These are phyloP conservation scores for Sclerospora graminicola DNA, from an alignment of 352 stramenopile genomes.

Conservation along the genomic window DNA sequence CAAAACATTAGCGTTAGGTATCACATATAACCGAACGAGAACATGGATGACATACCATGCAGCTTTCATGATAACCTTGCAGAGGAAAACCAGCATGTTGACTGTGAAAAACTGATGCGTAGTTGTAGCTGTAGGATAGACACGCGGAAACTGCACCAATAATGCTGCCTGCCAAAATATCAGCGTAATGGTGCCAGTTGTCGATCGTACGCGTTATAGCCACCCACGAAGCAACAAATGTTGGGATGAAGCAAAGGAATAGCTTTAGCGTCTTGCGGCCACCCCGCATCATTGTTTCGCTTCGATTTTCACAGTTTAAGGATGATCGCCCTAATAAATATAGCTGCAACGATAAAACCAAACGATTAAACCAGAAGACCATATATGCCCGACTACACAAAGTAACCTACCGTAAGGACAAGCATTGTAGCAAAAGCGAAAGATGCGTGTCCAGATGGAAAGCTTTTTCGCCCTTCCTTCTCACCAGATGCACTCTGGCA, in stretches of 20 bases:
- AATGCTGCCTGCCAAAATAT: constrained; percentile 52
- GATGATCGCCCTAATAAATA: constrained; percentile 68
- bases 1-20: constrained; percentile 4
- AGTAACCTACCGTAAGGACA: constrained; percentile 44
- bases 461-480: constrained; percentile 71
- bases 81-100: constrained; percentile 43
- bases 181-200: constrained; percentile 82
- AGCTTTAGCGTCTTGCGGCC: constrained; percentile 60
- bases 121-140: constrained; percentile 61
- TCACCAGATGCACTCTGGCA: constrained; percentile 44
- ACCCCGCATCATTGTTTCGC: constrained; percentile 39
- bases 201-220: constrained; percentile 69
- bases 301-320: constrained; percentile 50
- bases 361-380: not conserved
- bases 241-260: constrained; percentile 63
- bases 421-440: constrained; percentile 78
- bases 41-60: constrained; percentile 22
- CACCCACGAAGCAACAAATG: constrained; percentile 63
- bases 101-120: constrained; percentile 50
- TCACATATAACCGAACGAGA: not conserved
- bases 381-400: not conserved
- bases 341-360: constrained; percentile 43
- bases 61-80: constrained; percentile 26
- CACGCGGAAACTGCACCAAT: constrained; percentile 46
- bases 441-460: constrained; percentile 71